These are phyloP conservation scores for Solioccasus polychromus DNA, from an alignment of 768 basidiomycete species.

Conservation along the genomic window DNA sequence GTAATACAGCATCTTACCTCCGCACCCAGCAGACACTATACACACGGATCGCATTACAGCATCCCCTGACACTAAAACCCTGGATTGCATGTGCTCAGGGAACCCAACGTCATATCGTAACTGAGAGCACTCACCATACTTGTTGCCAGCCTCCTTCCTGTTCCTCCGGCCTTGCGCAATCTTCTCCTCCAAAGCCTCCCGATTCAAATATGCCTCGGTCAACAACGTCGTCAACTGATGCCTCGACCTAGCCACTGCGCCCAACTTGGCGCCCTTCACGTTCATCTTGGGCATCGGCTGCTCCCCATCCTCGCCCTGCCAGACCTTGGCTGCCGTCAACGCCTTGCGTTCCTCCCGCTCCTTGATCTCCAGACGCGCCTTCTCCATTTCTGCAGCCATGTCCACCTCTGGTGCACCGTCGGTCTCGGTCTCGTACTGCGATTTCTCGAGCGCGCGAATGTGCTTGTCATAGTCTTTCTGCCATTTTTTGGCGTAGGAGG, in stretches of 20 bases:
- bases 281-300: conserved; percentile 75
- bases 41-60: conserved; percentile 5
- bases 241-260: conserved; percentile 64
- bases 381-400: conserved; percentile 74
- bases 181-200: conserved; percentile 77
- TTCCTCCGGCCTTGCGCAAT: conserved; percentile 83
- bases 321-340: conserved; percentile 57
- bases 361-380: conserved; percentile 68
- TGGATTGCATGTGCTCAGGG: background rate
- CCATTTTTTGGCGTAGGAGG: conserved; percentile 69
- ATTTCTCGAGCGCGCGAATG: conserved; percentile 71
- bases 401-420: conserved; percentile 58
- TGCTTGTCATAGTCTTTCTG: conserved; percentile 67
- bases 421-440: conserved; percentile 47
- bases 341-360: conserved; percentile 77
- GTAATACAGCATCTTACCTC: conserved; percentile 13
- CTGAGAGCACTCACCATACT: conserved; percentile 65
- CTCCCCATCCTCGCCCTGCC: conserved; percentile 39
- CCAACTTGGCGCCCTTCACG: conserved; percentile 72
- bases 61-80: conserved; percentile 20
- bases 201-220: conserved; percentile 79
- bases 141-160: conserved; percentile 87
- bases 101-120: too few relatives aligned
- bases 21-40: conserved; percentile 17
- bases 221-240: conserved; percentile 81